Evolutionary conservation across 1,284 basidiomycete species (phyloP).

Genomic region (Calocybe gambosa): DNA sequence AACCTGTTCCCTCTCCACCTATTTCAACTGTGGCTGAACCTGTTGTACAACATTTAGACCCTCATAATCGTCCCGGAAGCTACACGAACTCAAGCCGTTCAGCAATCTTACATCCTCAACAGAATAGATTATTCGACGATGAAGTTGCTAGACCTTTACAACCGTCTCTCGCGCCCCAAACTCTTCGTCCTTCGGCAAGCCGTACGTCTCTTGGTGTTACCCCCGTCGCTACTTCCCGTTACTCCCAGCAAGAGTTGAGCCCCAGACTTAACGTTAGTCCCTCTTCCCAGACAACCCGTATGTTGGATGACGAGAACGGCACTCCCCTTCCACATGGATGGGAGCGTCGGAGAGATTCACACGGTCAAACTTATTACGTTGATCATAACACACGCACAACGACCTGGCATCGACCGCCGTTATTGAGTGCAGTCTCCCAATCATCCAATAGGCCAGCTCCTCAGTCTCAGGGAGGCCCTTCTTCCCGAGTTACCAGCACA

Average conservation of each 20-base stretch:
- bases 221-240: slow-evolving; percentile 28
- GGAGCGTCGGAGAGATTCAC: slow-evolving; percentile 89
- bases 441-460: slow-evolving; percentile 17
- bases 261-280: slow-evolving; percentile 25
- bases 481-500: slow-evolving; percentile 23
- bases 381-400: slow-evolving; percentile 92
- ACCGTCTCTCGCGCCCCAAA: slow-evolving; percentile 19
- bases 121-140: slow-evolving; percentile 17
- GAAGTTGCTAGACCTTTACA: slow-evolving; percentile 20
- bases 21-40: slow-evolving; percentile 9
- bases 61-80: slow-evolving; percentile 4
- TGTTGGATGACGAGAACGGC: slow-evolving; percentile 52
- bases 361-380: slow-evolving; percentile 86
- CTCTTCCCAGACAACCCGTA: slow-evolving; percentile 24
- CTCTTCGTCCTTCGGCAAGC: slow-evolving; percentile 29
- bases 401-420: slow-evolving; percentile 82
- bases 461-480: slow-evolving; percentile 12
- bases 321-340: slow-evolving; percentile 84
- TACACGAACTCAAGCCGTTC: slow-evolving; percentile 9
- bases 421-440: slow-evolving; percentile 18
- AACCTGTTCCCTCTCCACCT: slow-evolving; percentile 23
- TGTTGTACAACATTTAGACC: slow-evolving; percentile 8
- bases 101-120: slow-evolving; percentile 12
- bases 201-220: slow-evolving; percentile 22
- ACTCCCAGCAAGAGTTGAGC: slow-evolving; percentile 29